Evolutionary conservation across 2,329 filamentous ascomycete genomes (phyloP), one percentile per base, ranked within the genome.

Genomic region (Verticillium nonalfalfae): DNA sequence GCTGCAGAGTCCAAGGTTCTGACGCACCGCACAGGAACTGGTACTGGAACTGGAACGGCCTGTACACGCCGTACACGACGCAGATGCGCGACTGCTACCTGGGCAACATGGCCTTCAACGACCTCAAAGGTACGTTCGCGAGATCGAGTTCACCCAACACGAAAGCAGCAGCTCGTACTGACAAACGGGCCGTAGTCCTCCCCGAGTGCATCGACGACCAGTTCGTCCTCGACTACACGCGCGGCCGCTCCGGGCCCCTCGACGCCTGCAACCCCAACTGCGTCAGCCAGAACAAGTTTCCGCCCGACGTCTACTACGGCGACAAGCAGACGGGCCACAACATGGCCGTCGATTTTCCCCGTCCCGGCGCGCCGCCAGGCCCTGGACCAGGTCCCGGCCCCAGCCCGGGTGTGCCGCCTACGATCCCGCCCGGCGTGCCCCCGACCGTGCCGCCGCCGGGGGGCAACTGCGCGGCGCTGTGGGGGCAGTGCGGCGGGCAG

Each of bases 21-120:
- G 15, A 38, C 3, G 11, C 21, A 2, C 59, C 21, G 2, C 59
- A 4, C 45, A 64, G 63, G 36, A 60, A 61, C 45, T 64, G 61
- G 61, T 63, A 63, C 56, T 65, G 63, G 63, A 63, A 65, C 60
- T 65, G 63, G 56, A 65, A 65, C 58, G 63, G 63, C 26, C 62
- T 65, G 26, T 65, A 65, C 62, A 63, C 62, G 2, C 36, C 63
- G 7, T 65, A 61, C 56, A 64, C 59, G 13, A 61, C 59, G n/a
- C 54, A 65, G n/a, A 58, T 63, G 57, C 63, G 59, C 34, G 60
- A 65, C n/a, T 65, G 63, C 60, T 58, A 60, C 36, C 61, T 63
- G 45, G 61, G 60, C 54, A 63, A 57, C 36, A 64, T 61, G 39
- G 57, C 57, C 10, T 61, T 61, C 59, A 62, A 62, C 56, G 62